Conservation (phyloP, 2,329 filamentous ascomycete species). For the Ophiostoma australiae region DNA sequence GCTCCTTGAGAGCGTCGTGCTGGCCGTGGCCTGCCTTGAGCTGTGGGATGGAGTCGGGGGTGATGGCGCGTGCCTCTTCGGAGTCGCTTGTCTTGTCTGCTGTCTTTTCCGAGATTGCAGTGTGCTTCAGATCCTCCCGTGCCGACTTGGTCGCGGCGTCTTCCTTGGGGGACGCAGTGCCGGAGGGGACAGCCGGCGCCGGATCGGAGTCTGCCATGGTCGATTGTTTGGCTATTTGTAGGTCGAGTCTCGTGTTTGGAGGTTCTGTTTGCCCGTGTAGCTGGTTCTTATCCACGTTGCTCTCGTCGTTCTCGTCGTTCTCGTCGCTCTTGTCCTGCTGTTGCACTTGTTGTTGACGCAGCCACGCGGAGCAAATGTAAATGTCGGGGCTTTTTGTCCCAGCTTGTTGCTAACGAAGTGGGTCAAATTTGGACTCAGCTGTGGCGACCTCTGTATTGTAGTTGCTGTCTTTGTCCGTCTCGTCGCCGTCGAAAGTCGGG, state of each 20-base stretch:
- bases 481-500: neutral
- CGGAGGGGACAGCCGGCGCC: constrained; percentile 29
- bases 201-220: constrained; percentile 23
- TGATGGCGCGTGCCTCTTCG: constrained; percentile 26
- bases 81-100: constrained; percentile 29
- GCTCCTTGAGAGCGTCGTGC: constrained; percentile 43
- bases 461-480: neutral
- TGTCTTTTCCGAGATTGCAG: constrained; percentile 53
- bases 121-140: constrained; percentile 60
- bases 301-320: neutral
- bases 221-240: neutral
- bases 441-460: neutral
- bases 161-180: constrained; percentile 41
- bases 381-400: constrained; percentile 14
- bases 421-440: constrained; percentile 1
- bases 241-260: neutral
- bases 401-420: constrained; percentile 13
- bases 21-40: constrained; percentile 12
- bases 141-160: constrained; percentile 60
- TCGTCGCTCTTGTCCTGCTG: neutral
- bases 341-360: constrained; percentile 2
- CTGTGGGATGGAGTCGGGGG: constrained; percentile 16
- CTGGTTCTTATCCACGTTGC: too few relatives aligned
- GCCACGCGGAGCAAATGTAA: constrained; percentile 8
- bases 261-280: neutral